Percentiles rank a stretch among this genome's conserved stretches.
Evolutionary conservation across 164 flowering plant species (phyloP).

Genomic region (Paratinospora sagittata): DNA sequence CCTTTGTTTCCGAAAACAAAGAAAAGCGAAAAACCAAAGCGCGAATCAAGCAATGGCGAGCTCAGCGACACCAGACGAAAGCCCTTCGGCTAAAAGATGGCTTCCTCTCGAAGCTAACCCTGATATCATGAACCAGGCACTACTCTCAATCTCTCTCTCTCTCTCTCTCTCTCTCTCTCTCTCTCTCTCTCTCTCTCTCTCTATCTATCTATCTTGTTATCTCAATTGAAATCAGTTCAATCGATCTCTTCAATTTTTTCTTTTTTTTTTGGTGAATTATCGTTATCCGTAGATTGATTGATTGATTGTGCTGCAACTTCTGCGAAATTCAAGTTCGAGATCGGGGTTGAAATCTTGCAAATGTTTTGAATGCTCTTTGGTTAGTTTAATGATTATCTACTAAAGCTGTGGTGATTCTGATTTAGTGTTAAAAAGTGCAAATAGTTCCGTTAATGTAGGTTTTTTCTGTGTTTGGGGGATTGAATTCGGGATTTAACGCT

Average conservation of each 20-base stretch:
- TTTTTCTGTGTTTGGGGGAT: not conserved
- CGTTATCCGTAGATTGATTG: too few relatives aligned
- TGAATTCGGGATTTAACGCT: not conserved
- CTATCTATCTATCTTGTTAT: conserved; percentile 3
- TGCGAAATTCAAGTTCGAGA: too few relatives aligned
- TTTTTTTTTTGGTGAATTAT: too few relatives aligned
- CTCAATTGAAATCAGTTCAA: too few relatives aligned
- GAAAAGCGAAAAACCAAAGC: not conserved
- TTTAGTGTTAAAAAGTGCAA: too few relatives aligned
- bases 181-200: not conserved
- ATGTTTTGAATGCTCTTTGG: too few relatives aligned
- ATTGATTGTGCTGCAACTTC: too few relatives aligned
- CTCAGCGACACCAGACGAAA: conserved; percentile 26
- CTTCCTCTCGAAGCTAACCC: conserved; percentile 99
- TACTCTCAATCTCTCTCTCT: not conserved
- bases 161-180: not conserved
- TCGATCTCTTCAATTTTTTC: not conserved
- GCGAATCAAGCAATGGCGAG: conserved; percentile 12
- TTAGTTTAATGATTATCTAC: too few relatives aligned
- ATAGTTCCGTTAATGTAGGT: too few relatives aligned
- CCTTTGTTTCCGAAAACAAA: not conserved
- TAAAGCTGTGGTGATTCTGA: too few relatives aligned
- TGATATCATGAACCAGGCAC: conserved; percentile 96
- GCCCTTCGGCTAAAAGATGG: conserved; percentile 70
- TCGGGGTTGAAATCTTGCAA: too few relatives aligned